Percentiles rank a stretch among this genome's conserved stretches.
phyloP scores from a whole-genome alignment of 345 rosid species.

The Euphorbia lathyris region DNA sequence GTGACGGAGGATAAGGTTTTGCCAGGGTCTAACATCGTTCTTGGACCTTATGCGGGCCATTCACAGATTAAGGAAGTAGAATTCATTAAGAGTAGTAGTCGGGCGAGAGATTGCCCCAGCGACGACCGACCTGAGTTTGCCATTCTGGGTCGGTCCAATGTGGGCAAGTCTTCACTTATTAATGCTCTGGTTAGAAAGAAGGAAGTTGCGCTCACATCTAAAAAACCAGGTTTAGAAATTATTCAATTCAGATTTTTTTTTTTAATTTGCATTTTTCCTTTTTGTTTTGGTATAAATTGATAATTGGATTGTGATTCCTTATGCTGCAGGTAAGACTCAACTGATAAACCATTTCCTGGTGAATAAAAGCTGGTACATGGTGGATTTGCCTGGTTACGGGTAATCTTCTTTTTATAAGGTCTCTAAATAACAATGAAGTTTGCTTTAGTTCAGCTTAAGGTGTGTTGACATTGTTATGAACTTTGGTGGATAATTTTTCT shows the following conservation, averaged over 20 bases:
- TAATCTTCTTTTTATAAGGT: conserved; percentile 26
- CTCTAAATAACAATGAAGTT: neutral
- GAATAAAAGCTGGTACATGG: conserved; percentile 91
- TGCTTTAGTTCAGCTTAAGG: neutral
- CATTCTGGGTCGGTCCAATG: conserved; percentile 86
- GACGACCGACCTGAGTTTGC: conserved; percentile 86
- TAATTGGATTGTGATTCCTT: neutral
- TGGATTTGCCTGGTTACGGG: conserved; percentile 99
- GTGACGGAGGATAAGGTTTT: conserved; percentile 67
- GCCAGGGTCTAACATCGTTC: conserved; percentile 82
- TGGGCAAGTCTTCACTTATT: conserved; percentile 92
- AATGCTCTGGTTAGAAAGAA: conserved; percentile 78
- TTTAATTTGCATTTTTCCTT: neutral
- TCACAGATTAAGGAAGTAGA: conserved; percentile 82
- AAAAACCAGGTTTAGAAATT: conserved; percentile 66
- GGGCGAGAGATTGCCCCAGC: conserved; percentile 85
- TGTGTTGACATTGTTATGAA: neutral
- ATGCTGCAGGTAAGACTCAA: conserved; percentile 86
- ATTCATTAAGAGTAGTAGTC: conserved; percentile 81
- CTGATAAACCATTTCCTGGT: conserved; percentile 89
- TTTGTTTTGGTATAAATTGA: neutral
- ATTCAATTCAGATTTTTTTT: neutral
- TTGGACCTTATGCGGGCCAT: conserved; percentile 89
- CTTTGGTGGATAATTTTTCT: neutral
- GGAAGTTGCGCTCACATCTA: conserved; percentile 95